Base-by-base conservation (phyloP, 139 green algal species). In the Yamagishiella unicocca region DNA sequence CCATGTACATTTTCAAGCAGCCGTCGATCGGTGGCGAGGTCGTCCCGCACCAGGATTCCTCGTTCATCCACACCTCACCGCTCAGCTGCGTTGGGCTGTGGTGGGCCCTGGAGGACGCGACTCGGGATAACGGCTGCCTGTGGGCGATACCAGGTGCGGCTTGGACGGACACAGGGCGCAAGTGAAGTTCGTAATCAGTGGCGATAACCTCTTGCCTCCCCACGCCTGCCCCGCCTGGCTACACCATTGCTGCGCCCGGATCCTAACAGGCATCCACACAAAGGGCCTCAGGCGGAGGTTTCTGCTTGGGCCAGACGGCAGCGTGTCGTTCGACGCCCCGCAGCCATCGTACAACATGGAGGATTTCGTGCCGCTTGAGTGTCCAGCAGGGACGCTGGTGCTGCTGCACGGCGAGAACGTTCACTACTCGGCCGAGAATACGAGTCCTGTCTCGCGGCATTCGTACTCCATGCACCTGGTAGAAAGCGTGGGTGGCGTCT, bases 1-100 rank as follows among this genome's bases (percentile, higher is more conserved):
- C 92, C 62, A 99, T 98, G 96, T 98, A 98, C 92, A 99, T 99
- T 50, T 96, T 95, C 90, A 97, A 98, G 94, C 96, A 98, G 92
- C 97, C 97, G 0, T 88, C 84, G 35, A 98, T 99, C 50, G 97
- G 97, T 1, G 97, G 97, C 0, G 96, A 98, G 90, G 97, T 99
- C 72, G 90, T 96, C 53, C 92, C 93, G 0, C 93, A 95, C 71
- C 79, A 85, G 89, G 98, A 99, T 93, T 94, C 73, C 83, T 94
- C 95, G 8, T 99, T 99, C 90, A 92, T 99, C 38, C 93, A 94
- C 89, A 99, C 97, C 4, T 75, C 95, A 17, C 98, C 98, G 9
- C 90, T 93, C 12, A 96, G 94, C 21, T 96, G 93, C 54, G 72
- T 97, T 10, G 98, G 98, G 21, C 77, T 99, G 31, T 99, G 98